Evolutionary conservation across 257 asterid genomes (phyloP).

Genomic region (Cruciata laevipes): DNA sequence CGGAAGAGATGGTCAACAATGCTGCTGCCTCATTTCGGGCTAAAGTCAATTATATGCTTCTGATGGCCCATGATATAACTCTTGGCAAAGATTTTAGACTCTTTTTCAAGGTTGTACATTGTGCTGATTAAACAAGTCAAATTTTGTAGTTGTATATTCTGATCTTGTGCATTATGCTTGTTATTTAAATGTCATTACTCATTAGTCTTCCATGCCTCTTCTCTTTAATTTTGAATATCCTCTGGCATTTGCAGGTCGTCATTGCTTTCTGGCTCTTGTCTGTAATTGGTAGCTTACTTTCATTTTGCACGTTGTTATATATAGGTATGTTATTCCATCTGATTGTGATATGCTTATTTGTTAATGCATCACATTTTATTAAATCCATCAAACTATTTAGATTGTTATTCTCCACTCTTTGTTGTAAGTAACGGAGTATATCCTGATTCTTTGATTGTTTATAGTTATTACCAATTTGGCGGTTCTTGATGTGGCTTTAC

Average conservation of each 20-base stretch:
- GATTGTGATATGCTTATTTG: slow-evolving; percentile 5
- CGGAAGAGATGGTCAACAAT: slow-evolving; percentile 92
- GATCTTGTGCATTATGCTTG: background rate
- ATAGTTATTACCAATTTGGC: background rate
- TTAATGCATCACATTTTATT: slow-evolving; percentile 4
- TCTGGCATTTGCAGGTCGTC: slow-evolving; percentile 72
- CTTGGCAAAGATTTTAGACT: slow-evolving; percentile 91
- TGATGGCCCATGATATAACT: slow-evolving; percentile 96
- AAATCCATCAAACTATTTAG: background rate
- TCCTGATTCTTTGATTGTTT: background rate
- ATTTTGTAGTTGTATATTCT: background rate
- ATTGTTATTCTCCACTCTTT: background rate
- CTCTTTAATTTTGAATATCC: slow-evolving; percentile 7
- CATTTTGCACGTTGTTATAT: slow-evolving; percentile 78
- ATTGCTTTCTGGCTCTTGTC: slow-evolving; percentile 85
- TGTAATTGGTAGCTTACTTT: slow-evolving; percentile 73
- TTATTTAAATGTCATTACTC: background rate
- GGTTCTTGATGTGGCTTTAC: background rate
- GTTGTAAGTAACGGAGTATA: background rate
- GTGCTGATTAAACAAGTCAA: slow-evolving; percentile 14
- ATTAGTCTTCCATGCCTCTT: background rate
- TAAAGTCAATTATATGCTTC: slow-evolving; percentile 79
- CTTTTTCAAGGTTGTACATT: slow-evolving; percentile 76
- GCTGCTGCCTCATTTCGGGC: slow-evolving; percentile 94
- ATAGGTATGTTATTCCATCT: slow-evolving; percentile 44